These are phyloP conservation scores for Ustilago esculenta DNA, from an alignment of 1,284 basidiomycete species.

Conservation along the genomic window DNA sequence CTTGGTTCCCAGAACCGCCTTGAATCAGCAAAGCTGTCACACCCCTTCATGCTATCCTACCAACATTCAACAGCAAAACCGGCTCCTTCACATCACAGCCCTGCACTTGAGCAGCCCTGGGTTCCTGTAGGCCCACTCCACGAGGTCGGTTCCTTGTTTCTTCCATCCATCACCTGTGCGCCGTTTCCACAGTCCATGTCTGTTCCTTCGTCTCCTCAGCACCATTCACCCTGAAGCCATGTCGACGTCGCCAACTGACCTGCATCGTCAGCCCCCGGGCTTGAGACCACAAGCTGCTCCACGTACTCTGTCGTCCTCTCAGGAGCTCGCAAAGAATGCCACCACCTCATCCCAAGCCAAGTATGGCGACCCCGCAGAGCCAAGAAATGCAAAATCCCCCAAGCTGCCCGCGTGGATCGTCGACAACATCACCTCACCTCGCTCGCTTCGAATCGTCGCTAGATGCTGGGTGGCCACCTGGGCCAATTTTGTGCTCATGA, in stretches of 20 bases:
- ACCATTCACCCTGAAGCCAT: too few species aligned
- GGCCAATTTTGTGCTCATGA: conserved; percentile 59
- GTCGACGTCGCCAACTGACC: not conserved
- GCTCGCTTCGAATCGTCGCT: conserved; percentile 36
- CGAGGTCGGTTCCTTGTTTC: too few species aligned
- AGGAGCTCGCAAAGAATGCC: not conserved
- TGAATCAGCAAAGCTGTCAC: too few species aligned
- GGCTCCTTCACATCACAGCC: too few species aligned
- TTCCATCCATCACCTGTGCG: too few species aligned
- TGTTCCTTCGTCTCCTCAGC: too few species aligned
- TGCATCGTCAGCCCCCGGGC: not conserved
- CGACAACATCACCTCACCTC: conserved; percentile 37
- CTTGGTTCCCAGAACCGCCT: too few species aligned
- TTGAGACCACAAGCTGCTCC: not conserved
- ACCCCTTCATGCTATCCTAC: too few species aligned
- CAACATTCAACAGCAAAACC: too few species aligned
- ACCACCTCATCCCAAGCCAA: not conserved
- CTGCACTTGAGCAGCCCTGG: too few species aligned
- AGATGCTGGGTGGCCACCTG: conserved; percentile 64
- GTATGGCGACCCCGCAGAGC: not conserved
- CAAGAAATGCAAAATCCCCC: not conserved
- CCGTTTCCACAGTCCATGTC: too few species aligned
- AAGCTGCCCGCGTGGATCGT: conserved; percentile 47
- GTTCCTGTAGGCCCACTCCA: too few species aligned
- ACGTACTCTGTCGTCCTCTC: not conserved